Evolutionary conservation across 495 filamentous ascomycete genomes (phyloP).

Genomic region (Daldinia childiae): DNA sequence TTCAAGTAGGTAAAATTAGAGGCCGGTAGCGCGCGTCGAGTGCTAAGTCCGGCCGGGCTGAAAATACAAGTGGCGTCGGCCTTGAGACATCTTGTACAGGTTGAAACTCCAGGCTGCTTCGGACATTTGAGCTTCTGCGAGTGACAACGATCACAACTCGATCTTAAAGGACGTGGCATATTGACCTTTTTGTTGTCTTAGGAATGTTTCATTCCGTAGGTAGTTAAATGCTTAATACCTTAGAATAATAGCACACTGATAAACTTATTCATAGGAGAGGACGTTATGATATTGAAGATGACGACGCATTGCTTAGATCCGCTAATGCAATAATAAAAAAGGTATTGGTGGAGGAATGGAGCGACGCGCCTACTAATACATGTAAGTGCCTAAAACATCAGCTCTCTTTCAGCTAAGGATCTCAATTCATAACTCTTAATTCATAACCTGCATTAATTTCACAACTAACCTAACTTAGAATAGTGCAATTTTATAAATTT

Average conservation of each 20-base stretch:
- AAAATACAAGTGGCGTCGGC: slow-evolving; percentile 47
- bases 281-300: not conserved
- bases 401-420: not conserved
- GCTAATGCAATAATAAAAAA: not conserved
- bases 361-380: too few species aligned
- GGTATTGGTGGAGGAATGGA: not conserved
- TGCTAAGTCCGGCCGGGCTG: slow-evolving; percentile 48
- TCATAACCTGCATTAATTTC: too few species aligned
- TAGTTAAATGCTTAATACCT: not conserved
- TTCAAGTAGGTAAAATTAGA: slow-evolving; percentile 4
- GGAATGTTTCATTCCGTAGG: slow-evolving; percentile 1
- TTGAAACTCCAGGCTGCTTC: slow-evolving; percentile 39
- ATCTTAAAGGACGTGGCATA: slow-evolving; percentile 44
- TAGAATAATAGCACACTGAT: not conserved
- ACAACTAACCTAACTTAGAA: too few species aligned
- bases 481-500: not conserved
- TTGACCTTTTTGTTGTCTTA: not conserved
- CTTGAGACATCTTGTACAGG: slow-evolving; percentile 50
- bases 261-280: not conserved
- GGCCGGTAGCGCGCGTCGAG: slow-evolving; percentile 28
- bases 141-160: slow-evolving; percentile 53
- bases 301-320: not conserved
- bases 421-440: not conserved
- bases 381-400: not conserved
- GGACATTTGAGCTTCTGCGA: slow-evolving; percentile 54